Evolutionary conservation across 495 filamentous ascomycete species (phyloP).

Genomic region (Neurospora tetraspora): DNA sequence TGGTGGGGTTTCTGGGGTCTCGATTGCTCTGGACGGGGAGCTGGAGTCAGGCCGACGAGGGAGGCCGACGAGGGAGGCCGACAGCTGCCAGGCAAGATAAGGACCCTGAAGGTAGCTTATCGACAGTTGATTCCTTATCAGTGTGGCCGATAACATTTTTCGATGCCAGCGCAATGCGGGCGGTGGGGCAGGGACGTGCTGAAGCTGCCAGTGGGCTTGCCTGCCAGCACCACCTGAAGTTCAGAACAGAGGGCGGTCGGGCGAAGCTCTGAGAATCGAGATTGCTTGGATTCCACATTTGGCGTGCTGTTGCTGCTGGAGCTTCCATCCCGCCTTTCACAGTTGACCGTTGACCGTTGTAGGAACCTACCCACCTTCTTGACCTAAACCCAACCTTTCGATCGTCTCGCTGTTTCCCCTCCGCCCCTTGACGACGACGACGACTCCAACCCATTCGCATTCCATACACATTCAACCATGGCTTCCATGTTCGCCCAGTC

Average conservation of each 20-base stretch:
- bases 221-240: neutral
- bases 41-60: neutral
- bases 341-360: neutral
- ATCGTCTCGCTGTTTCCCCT: neutral
- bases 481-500: slow-evolving; percentile 82
- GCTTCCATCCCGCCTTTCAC: slow-evolving; percentile 1
- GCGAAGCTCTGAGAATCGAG: neutral
- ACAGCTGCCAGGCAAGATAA: neutral
- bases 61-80: neutral
- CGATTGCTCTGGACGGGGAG: neutral
- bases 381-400: slow-evolving; percentile 6
- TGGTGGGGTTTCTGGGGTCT: neutral
- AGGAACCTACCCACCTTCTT: slow-evolving; percentile 3
- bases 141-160: neutral
- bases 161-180: neutral
- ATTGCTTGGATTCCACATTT: neutral
- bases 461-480: slow-evolving; percentile 42
- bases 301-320: neutral
- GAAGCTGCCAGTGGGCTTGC: neutral
- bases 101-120: neutral
- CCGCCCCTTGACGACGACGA: neutral
- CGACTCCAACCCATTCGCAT: neutral
- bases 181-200: neutral
- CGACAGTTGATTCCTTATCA: neutral
- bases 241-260: neutral